Base-by-base conservation (phyloP, 2,329 filamentous ascomycete genomes). In the Rhynchosporium graminicola region DNA sequence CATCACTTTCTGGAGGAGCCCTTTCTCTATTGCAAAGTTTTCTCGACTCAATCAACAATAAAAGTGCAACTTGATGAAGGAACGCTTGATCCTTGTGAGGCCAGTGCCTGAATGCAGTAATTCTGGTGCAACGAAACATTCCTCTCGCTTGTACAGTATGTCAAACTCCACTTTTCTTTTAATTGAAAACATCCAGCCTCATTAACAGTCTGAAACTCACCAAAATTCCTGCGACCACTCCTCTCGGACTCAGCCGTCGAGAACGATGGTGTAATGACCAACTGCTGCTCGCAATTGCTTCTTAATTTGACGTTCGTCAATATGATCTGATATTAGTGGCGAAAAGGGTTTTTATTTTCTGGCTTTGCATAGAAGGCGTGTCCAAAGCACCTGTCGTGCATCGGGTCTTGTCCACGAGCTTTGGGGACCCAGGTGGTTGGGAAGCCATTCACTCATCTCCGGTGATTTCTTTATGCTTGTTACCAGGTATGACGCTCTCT, bases 141-240 rank as follows among this genome's bases (percentile, higher is more conserved):
- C 50, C 8, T 33, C 8, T 54, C 50, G 3, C 33, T 54, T n/a
- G 33, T 20, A 20, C 20, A 20, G 20, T 7, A 26, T 28, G n/a
- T 6, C 13, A 9, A 26, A 12, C 10, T 36, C 50, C 50, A 52
- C 50, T 26, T 52, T 52, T 52, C 31, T 52, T 31, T n/a, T 33
- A 33, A 52, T 38, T n/a, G 31, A 52, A 52, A 52, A 52, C 50
- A 52, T n/a, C 50, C 36, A n/a, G 50, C 33, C 50, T 52, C n/a
- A 40, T 52, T 52, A 26, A 46, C 20, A 20, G 20, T 20, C 20
- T 20, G 1, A 20, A 20, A 20, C 20, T 20, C 20, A 20, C 20
- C 20, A 20, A 20, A 20, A 20, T 20, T 20, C 20, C 20, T 20
- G 20, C 20, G 20, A 20, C 20, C 20, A 20, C 20, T 20, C 42